Conservation (phyloP, 108 stramenopile species). For the Cyclotella sp. region DNA sequence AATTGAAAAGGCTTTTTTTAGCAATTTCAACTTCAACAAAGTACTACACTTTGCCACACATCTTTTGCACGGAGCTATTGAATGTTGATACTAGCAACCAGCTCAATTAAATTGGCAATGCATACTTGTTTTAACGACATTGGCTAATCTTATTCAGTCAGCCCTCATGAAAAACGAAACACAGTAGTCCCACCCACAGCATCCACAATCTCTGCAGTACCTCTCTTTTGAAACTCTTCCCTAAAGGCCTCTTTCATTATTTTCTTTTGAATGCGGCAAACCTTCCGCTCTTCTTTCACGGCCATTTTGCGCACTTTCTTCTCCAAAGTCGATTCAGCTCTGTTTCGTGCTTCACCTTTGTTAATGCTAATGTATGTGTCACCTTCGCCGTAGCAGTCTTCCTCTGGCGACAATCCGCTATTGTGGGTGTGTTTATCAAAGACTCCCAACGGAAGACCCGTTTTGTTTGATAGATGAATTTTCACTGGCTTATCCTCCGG, state of each 20-base stretch:
- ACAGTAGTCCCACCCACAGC: constrained; percentile 81
- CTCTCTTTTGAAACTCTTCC: constrained; percentile 80
- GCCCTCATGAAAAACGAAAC: constrained; percentile 66
- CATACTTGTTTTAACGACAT: too few relatives aligned
- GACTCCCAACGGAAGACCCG: constrained; percentile 88
- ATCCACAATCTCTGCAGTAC: constrained; percentile 56
- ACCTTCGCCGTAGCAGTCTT: constrained; percentile 41
- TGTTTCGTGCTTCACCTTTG: constrained; percentile 78
- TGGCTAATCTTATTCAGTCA: too few relatives aligned
- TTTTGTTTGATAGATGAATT: constrained; percentile 89
- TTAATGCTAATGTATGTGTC: constrained; percentile 84
- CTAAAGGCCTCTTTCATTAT: constrained; percentile 86
- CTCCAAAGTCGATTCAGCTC: constrained; percentile 82
- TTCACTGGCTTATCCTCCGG: constrained; percentile 56
- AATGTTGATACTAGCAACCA: too few relatives aligned
- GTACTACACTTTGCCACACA: too few relatives aligned
- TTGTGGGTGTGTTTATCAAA: constrained; percentile 45
- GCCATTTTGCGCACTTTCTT: constrained; percentile 85
- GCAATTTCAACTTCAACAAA: too few relatives aligned
- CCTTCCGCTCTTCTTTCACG: constrained; percentile 85
- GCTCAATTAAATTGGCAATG: too few relatives aligned
- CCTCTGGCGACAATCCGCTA: constrained; percentile 28
- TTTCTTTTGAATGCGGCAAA: constrained; percentile 93
- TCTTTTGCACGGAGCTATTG: too few relatives aligned
- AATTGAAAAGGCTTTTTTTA: too few relatives aligned